phyloP scores from a whole-genome alignment of 495 filamentous ascomycete genomes.

The Paragyromitra xinjiangensis region DNA sequence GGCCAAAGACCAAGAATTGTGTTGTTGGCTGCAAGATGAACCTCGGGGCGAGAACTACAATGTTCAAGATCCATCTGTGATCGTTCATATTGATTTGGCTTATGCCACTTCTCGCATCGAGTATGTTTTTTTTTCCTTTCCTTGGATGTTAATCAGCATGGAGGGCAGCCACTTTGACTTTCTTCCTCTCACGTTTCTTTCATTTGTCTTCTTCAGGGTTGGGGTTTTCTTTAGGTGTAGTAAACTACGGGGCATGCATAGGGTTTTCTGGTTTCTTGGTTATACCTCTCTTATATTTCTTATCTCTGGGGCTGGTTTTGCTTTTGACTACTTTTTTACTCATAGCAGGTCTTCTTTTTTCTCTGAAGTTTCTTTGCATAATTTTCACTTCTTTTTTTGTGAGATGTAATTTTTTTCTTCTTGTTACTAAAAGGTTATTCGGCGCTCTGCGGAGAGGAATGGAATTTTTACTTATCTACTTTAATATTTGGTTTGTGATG shows the following conservation, averaged over 20 bases:
- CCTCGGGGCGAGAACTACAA: conserved; percentile 48
- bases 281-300: conserved; percentile 35
- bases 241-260: conserved; percentile 38
- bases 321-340: conserved; percentile 8
- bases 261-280: conserved; percentile 41
- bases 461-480: conserved; percentile 29
- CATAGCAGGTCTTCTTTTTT: conserved; percentile 41
- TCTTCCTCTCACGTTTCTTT: conserved; percentile 34
- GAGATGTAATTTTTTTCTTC: conserved; percentile 23
- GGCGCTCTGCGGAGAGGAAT: conserved; percentile 36
- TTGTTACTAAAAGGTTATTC: conserved; percentile 31
- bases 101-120: neutral
- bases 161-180: conserved; percentile 20
- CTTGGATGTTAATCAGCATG: conserved; percentile 3
- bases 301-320: conserved; percentile 27
- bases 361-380: conserved; percentile 15
- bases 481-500: conserved; percentile 16
- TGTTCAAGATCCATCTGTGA: conserved; percentile 56
- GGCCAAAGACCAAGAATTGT: conserved; percentile 48
- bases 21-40: conserved; percentile 54
- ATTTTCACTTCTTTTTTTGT: neutral
- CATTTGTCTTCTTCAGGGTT: conserved; percentile 25
- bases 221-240: conserved; percentile 41
- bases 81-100: conserved; percentile 10
- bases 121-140: conserved; percentile 1